These are phyloP conservation scores for Trypanosoma rangeli DNA, from an alignment of 208 protist genomes.

Conservation along the genomic window DNA sequence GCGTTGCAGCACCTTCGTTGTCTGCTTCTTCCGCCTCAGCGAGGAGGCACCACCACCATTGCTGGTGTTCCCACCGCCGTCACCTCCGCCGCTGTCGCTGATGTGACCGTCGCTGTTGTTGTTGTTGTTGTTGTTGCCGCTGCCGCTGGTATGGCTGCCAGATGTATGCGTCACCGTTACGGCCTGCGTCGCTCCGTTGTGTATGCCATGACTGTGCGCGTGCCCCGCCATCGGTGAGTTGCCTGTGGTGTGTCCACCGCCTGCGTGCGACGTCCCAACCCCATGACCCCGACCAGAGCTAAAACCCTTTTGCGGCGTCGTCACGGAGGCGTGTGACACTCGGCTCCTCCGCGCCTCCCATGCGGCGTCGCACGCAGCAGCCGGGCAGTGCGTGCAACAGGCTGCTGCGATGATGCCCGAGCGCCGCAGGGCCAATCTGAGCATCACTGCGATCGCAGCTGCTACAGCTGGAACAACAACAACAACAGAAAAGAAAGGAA, in stretches of 20 bases:
- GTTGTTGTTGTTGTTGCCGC: not conserved
- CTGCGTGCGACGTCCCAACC: no score
- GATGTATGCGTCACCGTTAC: not conserved
- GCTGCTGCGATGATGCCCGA: not conserved
- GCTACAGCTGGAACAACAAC: not conserved
- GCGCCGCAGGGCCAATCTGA: slow-evolving; percentile 2
- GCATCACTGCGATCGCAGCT: not conserved
- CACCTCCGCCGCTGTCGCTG: not conserved
- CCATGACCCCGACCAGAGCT: not conserved
- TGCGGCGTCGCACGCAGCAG: not conserved
- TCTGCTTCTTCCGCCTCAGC: not conserved
- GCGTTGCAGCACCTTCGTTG: slow-evolving; percentile 3
- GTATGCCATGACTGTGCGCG: not conserved
- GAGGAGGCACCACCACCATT: not conserved
- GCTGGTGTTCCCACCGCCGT: not conserved
- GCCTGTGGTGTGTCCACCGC: not conserved
- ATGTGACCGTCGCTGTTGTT: not conserved
- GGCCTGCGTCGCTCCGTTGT: not conserved
- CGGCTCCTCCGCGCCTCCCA: not conserved
- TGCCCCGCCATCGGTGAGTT: not conserved
- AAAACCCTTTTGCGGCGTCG: not conserved
- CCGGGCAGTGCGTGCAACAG: not conserved
- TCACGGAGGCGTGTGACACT: not conserved
- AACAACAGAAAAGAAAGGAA: slow-evolving; percentile 1
- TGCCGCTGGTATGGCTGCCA: not conserved